A percentile compares a stretch with the other conserved stretches of the same genome.
Conservation (phyloP, 208 protist genomes). For the Leishmania major region DNA sequence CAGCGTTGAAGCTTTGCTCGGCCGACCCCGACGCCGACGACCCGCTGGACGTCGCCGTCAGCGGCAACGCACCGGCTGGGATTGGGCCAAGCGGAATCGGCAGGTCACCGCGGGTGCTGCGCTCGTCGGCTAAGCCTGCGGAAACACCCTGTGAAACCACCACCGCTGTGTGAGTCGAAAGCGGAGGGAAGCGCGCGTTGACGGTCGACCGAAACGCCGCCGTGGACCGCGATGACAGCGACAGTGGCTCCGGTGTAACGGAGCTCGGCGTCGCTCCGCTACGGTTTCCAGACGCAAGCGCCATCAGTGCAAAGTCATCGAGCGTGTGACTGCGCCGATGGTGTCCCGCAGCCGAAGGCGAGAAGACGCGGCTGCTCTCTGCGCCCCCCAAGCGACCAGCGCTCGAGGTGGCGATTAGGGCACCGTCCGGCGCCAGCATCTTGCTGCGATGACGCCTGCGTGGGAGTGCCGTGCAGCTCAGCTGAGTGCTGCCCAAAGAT, state of each 20-base stretch:
- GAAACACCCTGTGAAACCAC: neutral
- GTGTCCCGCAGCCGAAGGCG: neutral
- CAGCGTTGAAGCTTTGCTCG: neutral
- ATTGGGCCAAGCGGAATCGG: neutral
- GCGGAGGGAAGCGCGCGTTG: neutral
- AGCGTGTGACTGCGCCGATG: conserved; percentile 19
- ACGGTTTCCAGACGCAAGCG: neutral
- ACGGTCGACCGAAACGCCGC: neutral
- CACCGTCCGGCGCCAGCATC: conserved; percentile 21
- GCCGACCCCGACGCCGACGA: neutral
- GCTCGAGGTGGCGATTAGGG: neutral
- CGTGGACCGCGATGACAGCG: neutral
- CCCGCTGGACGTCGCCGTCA: neutral
- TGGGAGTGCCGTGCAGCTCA: neutral
- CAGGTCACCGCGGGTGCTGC: neutral
- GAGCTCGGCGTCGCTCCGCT: neutral
- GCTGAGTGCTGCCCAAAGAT: neutral
- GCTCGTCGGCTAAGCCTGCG: neutral
- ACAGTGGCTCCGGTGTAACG: neutral
- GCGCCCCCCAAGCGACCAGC: neutral
- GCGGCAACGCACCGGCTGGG: neutral
- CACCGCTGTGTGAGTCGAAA: neutral
- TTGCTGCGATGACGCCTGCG: conserved; percentile 23
- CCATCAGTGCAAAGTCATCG: conserved; percentile 12
- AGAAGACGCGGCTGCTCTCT: neutral